Evolutionary conservation across 352 stramenopile species (phyloP).

Genomic region (Pythium rishiriense): DNA sequence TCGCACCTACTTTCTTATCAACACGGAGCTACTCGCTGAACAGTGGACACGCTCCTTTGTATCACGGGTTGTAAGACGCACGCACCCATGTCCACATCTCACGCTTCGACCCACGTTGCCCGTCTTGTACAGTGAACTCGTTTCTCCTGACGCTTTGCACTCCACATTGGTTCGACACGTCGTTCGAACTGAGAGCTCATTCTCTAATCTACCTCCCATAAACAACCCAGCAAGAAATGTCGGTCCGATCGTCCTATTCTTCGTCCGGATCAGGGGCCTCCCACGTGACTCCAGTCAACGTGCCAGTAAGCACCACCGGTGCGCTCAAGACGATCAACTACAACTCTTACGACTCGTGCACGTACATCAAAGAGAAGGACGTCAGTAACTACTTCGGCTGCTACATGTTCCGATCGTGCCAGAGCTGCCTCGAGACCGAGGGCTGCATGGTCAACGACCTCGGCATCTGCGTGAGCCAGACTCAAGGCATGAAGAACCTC

Average conservation of each 20-base stretch:
- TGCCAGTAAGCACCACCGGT: not conserved
- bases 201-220: not conserved
- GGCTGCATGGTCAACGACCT: conserved; percentile 27
- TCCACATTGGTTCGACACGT: not conserved
- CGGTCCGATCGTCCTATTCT: conserved; percentile 6
- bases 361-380: conserved; percentile 23
- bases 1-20: conserved; percentile 6
- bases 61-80: conserved; percentile 9
- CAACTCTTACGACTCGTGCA: conserved; percentile 13
- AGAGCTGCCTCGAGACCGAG: conserved; percentile 25
- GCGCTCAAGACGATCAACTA: not conserved
- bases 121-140: not conserved
- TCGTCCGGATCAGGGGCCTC: not conserved
- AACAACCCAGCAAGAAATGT: conserved; percentile 1
- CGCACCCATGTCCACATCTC: conserved; percentile 5
- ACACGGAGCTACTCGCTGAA: not conserved
- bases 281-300: not conserved
- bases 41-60: not conserved
- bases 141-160: not conserved
- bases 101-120: too few species aligned
- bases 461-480: conserved; percentile 23
- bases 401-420: conserved; percentile 28
- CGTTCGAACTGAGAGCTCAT: not conserved
- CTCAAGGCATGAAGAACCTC: conserved; percentile 14
- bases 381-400: conserved; percentile 14